Base-by-base conservation (phyloP, 805 yeast species). In the Saccharomycopsis sp. region DNA sequence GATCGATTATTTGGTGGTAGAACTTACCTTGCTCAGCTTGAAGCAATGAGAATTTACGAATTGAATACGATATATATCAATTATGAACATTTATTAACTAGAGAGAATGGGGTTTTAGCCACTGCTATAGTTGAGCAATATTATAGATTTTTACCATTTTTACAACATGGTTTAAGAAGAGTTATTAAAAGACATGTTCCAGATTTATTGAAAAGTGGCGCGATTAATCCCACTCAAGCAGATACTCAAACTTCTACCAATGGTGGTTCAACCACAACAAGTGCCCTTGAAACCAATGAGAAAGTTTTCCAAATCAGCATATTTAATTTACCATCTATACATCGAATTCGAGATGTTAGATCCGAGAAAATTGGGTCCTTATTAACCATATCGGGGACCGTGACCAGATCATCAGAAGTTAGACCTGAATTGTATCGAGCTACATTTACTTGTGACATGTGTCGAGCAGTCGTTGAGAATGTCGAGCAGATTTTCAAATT, bases 391-490 rank as follows among this genome's bases (percentile, higher is more conserved):
- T 79, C 90, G 6, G 98, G 97, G 45, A 93, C 98, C 0, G 96
- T 93, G 3, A 90, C 97, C 0, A 77, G 97, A 61, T 87, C 97
- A 0, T 82, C 94, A 19, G 97, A 93, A 65, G 97, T 93, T 9
- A 77, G 97, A 47, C 98, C 98, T 0, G 98, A 93, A 63, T 71
- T 93, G 50, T 86, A 72, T 67, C 77, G 74, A 48, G 98, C 87
- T 11, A 74, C 89, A 22, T 93, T 93, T 62, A 77, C 85, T 1
- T 93, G 98, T 68, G 95, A 86, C 56, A 67, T 77, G 59, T 93
- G 98, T 63, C 75, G 84, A 41, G 85, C 96, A 0, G 67, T 82
- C 1, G 81, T 89, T 14, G 90, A 85, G 54, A 89, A 87, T 51
- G 84, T 93, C 17, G 97, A 93, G 59, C 98, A 93, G 65, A 76